Conservation (phyloP, 306 rosid genomes). For the Datisca glomerata region DNA sequence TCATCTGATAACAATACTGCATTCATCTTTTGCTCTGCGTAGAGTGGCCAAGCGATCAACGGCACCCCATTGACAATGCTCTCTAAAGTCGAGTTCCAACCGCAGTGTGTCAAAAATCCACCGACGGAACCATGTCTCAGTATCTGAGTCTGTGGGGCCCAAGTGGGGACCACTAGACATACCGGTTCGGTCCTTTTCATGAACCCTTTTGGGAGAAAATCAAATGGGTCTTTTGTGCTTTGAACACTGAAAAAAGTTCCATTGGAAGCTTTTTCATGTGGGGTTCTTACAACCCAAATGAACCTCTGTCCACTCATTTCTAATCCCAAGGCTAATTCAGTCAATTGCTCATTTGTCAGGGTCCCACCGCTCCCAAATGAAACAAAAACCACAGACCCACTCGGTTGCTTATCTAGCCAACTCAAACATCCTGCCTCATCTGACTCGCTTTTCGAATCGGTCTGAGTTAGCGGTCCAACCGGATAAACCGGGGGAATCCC, state of each 20-base stretch:
- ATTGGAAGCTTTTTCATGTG: slow-evolving; percentile 8
- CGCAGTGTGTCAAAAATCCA: too few species aligned
- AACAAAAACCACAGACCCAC: slow-evolving; percentile 9
- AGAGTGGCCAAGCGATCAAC: too few species aligned
- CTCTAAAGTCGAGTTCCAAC: too few species aligned
- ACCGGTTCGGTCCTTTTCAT: too few species aligned
- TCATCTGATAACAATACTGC: too few species aligned
- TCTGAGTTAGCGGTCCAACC: slow-evolving; percentile 2
- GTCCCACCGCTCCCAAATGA: too few species aligned
- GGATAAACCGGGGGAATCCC: slow-evolving; percentile 14
- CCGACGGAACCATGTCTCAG: too few species aligned
- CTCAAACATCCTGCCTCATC: slow-evolving; percentile 1
- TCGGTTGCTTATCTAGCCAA: slow-evolving; percentile 20
- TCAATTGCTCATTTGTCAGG: slow-evolving; percentile 10
- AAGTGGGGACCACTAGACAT: too few species aligned
- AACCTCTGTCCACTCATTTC: slow-evolving; percentile 19
- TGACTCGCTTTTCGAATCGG: neutral
- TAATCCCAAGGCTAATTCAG: slow-evolving; percentile 12
- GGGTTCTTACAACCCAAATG: slow-evolving; percentile 10
- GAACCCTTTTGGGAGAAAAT: too few species aligned
- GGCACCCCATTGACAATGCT: too few species aligned
- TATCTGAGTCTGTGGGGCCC: too few species aligned
- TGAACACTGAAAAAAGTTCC: slow-evolving; percentile 9
- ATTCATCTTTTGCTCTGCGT: too few species aligned
- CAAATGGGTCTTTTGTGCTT: neutral